Percentiles rank a stretch among this genome's conserved stretches.
Conservation (phyloP, 2,329 filamentous ascomycete species). For the Zarea fungicola region DNA sequence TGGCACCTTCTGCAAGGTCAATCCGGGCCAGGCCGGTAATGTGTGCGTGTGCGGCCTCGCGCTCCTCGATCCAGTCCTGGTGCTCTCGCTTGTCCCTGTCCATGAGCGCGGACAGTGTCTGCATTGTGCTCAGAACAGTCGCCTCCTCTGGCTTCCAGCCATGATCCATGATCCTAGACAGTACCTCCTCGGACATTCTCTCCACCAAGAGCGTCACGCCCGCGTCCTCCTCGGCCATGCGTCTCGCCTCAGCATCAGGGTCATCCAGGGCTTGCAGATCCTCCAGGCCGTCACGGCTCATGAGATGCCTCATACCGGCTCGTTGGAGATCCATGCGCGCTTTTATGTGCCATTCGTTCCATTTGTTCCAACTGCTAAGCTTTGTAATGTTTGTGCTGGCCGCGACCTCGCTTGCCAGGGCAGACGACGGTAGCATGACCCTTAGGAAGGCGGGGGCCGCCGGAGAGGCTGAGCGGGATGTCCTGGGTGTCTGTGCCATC, state of each 20-base stretch:
- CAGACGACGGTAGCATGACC: too few species aligned
- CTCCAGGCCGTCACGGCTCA: neutral
- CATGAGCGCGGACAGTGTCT: neutral
- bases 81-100: neutral
- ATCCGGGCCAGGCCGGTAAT: neutral
- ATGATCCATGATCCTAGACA: neutral
- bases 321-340: neutral
- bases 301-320: neutral
- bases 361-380: slow-evolving; percentile 2
- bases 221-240: neutral
- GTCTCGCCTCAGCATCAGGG: neutral
- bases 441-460: too few species aligned
- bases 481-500: too few species aligned
- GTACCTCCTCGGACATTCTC: neutral
- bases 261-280: neutral
- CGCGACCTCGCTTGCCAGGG: neutral
- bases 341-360: slow-evolving; percentile 4
- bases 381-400: too few species aligned
- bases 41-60: neutral
- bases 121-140: neutral
- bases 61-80: neutral
- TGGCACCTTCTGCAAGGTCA: neutral
- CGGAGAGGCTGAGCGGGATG: too few species aligned
- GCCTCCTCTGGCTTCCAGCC: slow-evolving; percentile 2
- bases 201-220: neutral